phyloP scores from a whole-genome alignment of 371 early-diverging fungal genomes.

The Conidiobolus incongruus region DNA sequence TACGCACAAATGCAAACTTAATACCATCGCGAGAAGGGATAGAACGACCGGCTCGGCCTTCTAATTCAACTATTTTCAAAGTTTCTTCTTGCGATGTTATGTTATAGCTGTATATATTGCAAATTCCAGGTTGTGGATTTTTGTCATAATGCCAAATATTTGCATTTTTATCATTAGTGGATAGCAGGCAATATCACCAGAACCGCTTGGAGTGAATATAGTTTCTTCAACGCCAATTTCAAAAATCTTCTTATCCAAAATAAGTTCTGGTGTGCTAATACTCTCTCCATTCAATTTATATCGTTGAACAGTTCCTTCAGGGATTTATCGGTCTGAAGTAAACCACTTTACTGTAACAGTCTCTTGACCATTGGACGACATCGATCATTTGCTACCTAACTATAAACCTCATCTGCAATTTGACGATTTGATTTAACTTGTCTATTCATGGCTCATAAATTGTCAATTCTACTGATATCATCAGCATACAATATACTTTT shows the following conservation, averaged over 20 bases:
- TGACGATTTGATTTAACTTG: neutral
- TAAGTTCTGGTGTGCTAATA: too few relatives aligned
- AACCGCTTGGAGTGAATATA: neutral
- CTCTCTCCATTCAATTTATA: neutral
- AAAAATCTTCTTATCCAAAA: too few relatives aligned
- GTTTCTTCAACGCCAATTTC: neutral
- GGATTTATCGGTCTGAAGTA: neutral
- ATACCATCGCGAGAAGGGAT: neutral
- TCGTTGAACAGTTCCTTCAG: neutral
- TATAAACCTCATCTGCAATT: neutral
- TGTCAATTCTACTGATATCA: neutral
- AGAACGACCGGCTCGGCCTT: neutral
- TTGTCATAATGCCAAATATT: neutral
- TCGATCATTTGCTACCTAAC: neutral
- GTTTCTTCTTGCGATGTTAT: neutral
- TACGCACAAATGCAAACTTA: too few relatives aligned
- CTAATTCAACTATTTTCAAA: neutral
- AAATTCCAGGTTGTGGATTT: neutral
- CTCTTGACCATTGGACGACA: neutral
- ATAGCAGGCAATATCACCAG: neutral
- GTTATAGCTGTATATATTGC: neutral
- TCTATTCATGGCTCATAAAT: neutral
- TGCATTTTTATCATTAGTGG: neutral
- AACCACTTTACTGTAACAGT: neutral
- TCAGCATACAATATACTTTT: neutral